phyloP scores from a whole-genome alignment of 2,329 filamentous ascomycete species.

The Dissoconium aciculare region DNA sequence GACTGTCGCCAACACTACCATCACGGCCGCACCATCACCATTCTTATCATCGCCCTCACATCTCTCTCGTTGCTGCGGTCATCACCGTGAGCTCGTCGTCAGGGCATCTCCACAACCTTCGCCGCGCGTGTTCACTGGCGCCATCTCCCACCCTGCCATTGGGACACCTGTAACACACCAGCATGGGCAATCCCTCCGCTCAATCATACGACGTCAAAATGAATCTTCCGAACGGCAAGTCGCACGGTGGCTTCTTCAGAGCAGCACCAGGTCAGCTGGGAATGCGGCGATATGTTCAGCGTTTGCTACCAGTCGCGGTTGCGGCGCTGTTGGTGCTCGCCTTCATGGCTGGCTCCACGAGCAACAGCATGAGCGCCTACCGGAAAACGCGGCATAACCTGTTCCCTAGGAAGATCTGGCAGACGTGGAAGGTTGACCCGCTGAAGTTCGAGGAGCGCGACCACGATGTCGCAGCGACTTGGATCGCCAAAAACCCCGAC shows the following conservation, averaged over 20 bases:
- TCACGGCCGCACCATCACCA: too few species aligned
- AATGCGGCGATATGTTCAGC: slow-evolving; percentile 23
- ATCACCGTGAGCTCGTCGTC: too few species aligned
- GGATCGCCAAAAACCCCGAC: slow-evolving; percentile 50
- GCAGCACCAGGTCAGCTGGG: not conserved
- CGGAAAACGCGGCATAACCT: not conserved
- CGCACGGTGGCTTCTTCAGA: slow-evolving; percentile 1
- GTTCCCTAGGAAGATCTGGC: slow-evolving; percentile 56
- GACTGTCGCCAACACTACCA: not conserved
- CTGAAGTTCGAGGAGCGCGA: slow-evolving; percentile 52
- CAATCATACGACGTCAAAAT: not conserved
- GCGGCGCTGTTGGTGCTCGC: slow-evolving; percentile 32
- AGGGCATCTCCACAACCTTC: not conserved
- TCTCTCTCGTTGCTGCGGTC: too few species aligned
- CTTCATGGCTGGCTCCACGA: slow-evolving; percentile 25
- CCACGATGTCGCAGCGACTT: slow-evolving; percentile 44
- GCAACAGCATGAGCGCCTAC: slow-evolving; percentile 3
- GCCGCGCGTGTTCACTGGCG: not conserved
- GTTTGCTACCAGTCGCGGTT: slow-evolving; percentile 35
- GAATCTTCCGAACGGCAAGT: slow-evolving; percentile 1
- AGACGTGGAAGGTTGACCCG: slow-evolving; percentile 59
- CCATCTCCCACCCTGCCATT: not conserved
- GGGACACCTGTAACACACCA: not conserved
- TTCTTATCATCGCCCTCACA: not conserved
- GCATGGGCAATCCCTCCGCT: not conserved